Evolutionary conservation across 306 rosid genomes (phyloP), one percentile per base, ranked within the genome.

Genomic region (Alnus rubra): DNA sequence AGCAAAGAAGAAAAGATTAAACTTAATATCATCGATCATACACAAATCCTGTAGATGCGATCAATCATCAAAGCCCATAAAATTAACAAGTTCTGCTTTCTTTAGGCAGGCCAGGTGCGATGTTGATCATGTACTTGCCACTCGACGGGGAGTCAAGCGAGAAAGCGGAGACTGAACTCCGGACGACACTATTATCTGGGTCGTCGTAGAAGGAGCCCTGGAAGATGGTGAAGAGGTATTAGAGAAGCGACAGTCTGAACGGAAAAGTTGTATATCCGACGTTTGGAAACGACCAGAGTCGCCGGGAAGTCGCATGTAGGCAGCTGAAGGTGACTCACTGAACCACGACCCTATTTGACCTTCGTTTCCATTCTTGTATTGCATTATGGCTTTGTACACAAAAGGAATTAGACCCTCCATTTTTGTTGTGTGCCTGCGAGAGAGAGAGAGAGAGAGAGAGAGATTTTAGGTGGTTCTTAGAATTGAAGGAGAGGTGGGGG

Each of bases 351-450:
- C 89, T 2, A 89, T 60, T 7, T 84, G 65, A 9, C 80, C 89
- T 80, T 85, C 88, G 18, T 84, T 87, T 0, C 74, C 90, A 79
- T 76, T 81, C 90, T 83, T 94, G 92, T 90, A 85, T 42, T 94
- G 97, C 62, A 89, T 84, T 28, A 94, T 86, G 1, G 96, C 92
- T 78, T 51, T 90, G 88, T 94, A 94, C 35, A 94, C 96, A 53
- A 89, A 87, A 48, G 98, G 98, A 81, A 94, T 92, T 16, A 94
- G 86, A 78, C 98, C 98, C 86, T 94, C 98, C 98, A 94, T 94
- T 79, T 53, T 49, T 16, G 10, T 37, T n/a, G 76, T 73, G 65
- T 70, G 45, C 28, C 48, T 55, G 74, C 28, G 28, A 65, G 64
- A 6, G 48, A 71, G 45, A 51, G 37, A 78, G 78, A 68, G 78